A percentile compares a stretch with the other conserved stretches of the same genome.
phyloP scores from a whole-genome alignment of 495 filamentous ascomycete species.

The Halenospora varia region DNA sequence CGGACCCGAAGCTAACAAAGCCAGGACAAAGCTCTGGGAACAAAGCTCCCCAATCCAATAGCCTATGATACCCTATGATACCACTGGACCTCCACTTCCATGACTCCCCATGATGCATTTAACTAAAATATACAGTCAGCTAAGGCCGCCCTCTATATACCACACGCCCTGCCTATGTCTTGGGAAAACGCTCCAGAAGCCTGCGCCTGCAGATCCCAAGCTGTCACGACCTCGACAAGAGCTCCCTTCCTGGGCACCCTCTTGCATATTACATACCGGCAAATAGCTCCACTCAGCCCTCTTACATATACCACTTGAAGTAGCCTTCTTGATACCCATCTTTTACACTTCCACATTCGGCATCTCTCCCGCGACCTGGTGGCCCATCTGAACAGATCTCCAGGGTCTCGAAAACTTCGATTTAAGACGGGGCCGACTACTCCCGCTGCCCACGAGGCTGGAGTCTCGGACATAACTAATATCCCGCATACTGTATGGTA shows the following conservation, averaged over 20 bases:
- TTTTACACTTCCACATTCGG: neutral
- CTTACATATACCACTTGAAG: neutral
- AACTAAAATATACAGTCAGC: slow-evolving; percentile 6
- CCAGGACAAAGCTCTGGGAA: too few relatives aligned
- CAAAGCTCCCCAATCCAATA: neutral
- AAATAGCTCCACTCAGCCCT: neutral
- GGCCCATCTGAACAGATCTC: neutral
- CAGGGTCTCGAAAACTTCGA: slow-evolving; percentile 8
- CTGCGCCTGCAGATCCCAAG: neutral
- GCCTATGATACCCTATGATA: neutral
- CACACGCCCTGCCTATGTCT: neutral
- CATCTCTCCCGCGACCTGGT: neutral
- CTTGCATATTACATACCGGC: neutral
- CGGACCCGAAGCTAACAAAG: neutral
- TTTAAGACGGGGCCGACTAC: slow-evolving; percentile 5
- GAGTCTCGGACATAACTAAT: slow-evolving; percentile 20
- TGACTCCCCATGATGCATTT: slow-evolving; percentile 12
- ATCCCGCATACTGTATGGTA: slow-evolving; percentile 2
- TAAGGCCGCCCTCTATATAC: neutral
- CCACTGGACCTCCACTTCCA: slow-evolving; percentile 3
- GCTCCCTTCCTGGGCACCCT: neutral
- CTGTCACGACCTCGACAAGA: neutral
- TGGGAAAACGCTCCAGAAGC: neutral
- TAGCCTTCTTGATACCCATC: neutral
- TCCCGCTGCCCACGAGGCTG: slow-evolving; percentile 1